Evolutionary conservation across 1,284 basidiomycete species (phyloP).

Genomic region (Rhodofomes roseus): DNA sequence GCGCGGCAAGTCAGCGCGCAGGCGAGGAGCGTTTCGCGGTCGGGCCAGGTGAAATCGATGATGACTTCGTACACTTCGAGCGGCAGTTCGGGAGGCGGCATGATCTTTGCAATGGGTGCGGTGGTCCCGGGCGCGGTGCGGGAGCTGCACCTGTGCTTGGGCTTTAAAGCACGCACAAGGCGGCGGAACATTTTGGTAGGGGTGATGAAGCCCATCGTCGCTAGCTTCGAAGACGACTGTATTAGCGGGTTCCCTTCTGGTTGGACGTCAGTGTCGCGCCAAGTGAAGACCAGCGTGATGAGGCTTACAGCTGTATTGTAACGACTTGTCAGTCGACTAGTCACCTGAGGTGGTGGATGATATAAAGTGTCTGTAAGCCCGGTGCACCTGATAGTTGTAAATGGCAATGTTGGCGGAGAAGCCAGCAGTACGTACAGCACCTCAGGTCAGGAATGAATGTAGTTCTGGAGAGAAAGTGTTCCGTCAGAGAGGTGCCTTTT

Average conservation of each 20-base stretch:
- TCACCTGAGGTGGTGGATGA: neutral
- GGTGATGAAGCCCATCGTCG: neutral
- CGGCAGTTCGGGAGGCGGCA: conserved; percentile 6
- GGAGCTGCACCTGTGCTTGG: neutral
- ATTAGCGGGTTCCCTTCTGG: neutral
- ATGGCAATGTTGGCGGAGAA: neutral
- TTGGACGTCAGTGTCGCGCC: neutral
- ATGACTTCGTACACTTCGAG: conserved; percentile 19
- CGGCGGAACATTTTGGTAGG: neutral
- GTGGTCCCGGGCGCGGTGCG: neutral
- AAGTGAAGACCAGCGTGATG: neutral
- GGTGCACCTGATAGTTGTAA: neutral
- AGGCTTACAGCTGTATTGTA: neutral
- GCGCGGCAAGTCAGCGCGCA: conserved; percentile 17
- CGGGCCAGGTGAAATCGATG: conserved; percentile 17
- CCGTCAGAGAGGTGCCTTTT: no score
- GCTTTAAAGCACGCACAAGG: neutral
- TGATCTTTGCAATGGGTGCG: neutral
- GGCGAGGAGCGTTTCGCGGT: conserved; percentile 9
- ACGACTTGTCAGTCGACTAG: neutral
- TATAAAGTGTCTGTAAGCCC: neutral
- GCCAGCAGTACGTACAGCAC: neutral
- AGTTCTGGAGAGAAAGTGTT: no score
- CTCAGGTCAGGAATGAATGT: no score
- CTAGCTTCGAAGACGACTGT: neutral